Conservation (phyloP, 495 filamentous ascomycete genomes). For the Penicillium diatomitis region DNA sequence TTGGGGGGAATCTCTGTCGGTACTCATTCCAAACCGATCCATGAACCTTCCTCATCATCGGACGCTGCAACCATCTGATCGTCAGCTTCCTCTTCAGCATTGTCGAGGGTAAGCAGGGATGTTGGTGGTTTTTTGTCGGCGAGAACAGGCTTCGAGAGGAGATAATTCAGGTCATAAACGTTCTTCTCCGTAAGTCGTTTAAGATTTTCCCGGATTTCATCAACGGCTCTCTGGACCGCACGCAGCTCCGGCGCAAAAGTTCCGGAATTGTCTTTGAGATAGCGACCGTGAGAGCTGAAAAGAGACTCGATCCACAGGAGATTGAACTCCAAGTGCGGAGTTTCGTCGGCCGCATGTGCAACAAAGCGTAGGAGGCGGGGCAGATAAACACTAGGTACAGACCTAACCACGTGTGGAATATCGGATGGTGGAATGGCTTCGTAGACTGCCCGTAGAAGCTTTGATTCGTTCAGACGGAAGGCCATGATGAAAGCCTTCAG, state of each 20-base stretch:
- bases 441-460: conserved; percentile 73
- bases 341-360: conserved; percentile 79
- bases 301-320: conserved; percentile 85
- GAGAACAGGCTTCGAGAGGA: conserved; percentile 44
- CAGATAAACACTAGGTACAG: conserved; percentile 81
- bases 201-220: conserved; percentile 65
- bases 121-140: conserved; percentile 23
- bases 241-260: conserved; percentile 75
- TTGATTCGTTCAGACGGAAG: conserved; percentile 79
- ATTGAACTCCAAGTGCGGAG: conserved; percentile 88
- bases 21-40: conserved; percentile 34
- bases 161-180: conserved; percentile 72
- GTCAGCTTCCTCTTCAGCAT: conserved; percentile 19
- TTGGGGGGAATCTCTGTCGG: conserved; percentile 15
- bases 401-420: conserved; percentile 67
- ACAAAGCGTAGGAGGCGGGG: conserved; percentile 72
- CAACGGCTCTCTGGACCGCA: conserved; percentile 63
- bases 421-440: conserved; percentile 68
- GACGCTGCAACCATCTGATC: conserved; percentile 27
- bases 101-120: conserved; percentile 20
- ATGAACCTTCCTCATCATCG: conserved; percentile 32
- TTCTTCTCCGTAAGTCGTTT: conserved; percentile 78
- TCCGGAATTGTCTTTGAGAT: conserved; percentile 67
- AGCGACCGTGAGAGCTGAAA: conserved; percentile 69
- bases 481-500: conserved; percentile 93